phyloP scores from a whole-genome alignment of 345 rosid species.

The Boechera divaricarpa region DNA sequence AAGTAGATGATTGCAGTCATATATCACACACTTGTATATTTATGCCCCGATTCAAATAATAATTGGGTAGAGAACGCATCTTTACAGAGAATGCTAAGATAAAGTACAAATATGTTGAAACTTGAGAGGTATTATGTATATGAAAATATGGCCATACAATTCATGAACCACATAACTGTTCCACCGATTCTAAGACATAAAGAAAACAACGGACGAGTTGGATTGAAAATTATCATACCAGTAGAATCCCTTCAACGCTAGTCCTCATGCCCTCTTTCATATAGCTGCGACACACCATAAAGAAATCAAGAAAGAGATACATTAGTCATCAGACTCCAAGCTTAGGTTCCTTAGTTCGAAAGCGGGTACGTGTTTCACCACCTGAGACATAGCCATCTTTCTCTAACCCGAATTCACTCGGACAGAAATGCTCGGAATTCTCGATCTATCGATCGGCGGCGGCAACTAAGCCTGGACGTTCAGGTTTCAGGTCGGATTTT shows the following conservation, averaged over 20 bases:
- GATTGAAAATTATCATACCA: conserved; percentile 55
- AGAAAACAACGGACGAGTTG: conserved; percentile 3
- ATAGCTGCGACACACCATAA: conserved; percentile 58
- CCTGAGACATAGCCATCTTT: conserved; percentile 74
- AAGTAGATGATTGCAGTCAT: background rate
- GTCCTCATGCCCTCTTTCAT: conserved; percentile 99
- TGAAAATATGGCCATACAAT: conserved; percentile 6
- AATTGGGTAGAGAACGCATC: conserved; percentile 12
- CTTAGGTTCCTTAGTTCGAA: conserved; percentile 94
- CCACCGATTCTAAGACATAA: background rate
- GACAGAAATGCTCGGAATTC: background rate
- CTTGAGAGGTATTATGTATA: background rate
- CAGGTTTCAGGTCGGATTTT: too few species aligned
- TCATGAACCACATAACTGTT: conserved; percentile 12
- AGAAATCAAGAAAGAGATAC: conserved; percentile 23
- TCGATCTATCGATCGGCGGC: conserved; percentile 4
- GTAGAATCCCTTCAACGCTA: conserved; percentile 89
- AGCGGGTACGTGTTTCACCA: conserved; percentile 93
- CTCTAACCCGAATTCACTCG: background rate
- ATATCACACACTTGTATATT: background rate
- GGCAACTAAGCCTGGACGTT: background rate
- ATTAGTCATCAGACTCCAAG: conserved; percentile 52
- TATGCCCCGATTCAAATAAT: background rate
- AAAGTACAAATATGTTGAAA: conserved; percentile 1
- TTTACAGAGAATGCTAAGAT: background rate